Base-by-base conservation (phyloP, 2,329 filamentous ascomycete species). In the Calcarisporium arbuscula region DNA sequence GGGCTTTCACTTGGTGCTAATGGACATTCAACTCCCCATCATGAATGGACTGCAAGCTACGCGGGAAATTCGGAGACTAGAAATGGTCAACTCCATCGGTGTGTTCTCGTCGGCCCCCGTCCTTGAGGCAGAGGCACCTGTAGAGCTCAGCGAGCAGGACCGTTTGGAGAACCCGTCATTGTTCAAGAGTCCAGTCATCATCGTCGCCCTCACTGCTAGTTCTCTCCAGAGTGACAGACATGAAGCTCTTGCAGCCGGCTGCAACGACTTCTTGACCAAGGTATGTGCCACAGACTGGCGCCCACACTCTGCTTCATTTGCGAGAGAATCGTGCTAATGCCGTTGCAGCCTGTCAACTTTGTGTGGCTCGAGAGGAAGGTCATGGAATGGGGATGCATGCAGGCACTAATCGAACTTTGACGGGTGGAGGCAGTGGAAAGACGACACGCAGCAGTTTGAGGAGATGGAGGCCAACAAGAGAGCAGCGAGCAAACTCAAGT, bases 331-430 rank as follows among this genome's bases (percentile, higher is more conserved):
- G 5, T 34, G 20, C 36, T 43, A 6, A 41, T 32, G n/a, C 4
- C 21, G 10, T 12, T 26, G 28, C 53, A 95, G 86, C 92, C 92
- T 15, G 90, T 98, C 47, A 94, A 94, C 57, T 95, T 95, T 54
- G 84, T 94, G 40, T 98, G 90, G 89, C 76, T 98, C 18, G 87
- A 95, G 58, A 80, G 90, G 38, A 98, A 98, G 60, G 89, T 96
- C 48, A 95, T 94, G 64, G 92, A 98, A 69, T 98, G 92, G 92
- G 92, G 92, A 37, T 96, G 92, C 67, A 98, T 98, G 92, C 92
- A 96, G 66, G 92, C 92, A 8, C 73, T 98, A 17, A 96, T 98
- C 52, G 92, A n/a, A 98, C 65, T 96, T 92, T 56, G 90, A 96
- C 57, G 92, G 92, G 42, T 98, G 92, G 92, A 78, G 89, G 36